Evolutionary conservation across 2,329 filamentous ascomycete species (phyloP), one percentile per base, ranked within the genome.

Genomic region (Sarocladiaceae sp.): DNA sequence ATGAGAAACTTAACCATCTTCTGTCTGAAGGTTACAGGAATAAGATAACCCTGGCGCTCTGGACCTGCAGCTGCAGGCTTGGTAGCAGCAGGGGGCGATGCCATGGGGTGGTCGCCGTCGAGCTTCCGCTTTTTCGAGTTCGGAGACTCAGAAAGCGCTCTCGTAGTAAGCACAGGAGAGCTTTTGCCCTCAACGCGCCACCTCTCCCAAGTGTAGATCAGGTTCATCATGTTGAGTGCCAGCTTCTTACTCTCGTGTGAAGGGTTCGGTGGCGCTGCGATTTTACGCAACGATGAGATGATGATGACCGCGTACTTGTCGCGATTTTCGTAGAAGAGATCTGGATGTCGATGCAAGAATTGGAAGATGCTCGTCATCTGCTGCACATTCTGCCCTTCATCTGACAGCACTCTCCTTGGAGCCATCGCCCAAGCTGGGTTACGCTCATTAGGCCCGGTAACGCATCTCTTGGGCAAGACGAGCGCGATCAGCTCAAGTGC

Each of bases 321-420:
- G 45, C 93, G 77, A 1, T 88, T 89, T 51, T 97, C 91, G 54
- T 94, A 98, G 67, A 98, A 98, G 4, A 98, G 70, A 56, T 93
- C 84, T 0, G 90, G 85, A 59, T 98, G 91, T 46, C 87, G 81
- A 27, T 96, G 91, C 26, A 98, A 73, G 66, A 98, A 98, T 57
- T 96, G 86, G 70, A 96, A 97, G 55, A 98, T 97, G 67, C 86
- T 93, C 44, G 89, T 95, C 68, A 97, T 85, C 65, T 97, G 93
- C 63, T 95, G 90, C 37, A 91, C 76, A 55, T 98, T 98, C 50
- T 93, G 88, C 20, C 88, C 90, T 63, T 98, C 93, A 60, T 98
- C 94, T 3, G 88, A 83, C 18, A 98, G 68, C 21, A 98, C 95
- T 44, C 90, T 88, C 33, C 91, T 81, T 23, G 93, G 90, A 51